Base-by-base conservation (phyloP, 2,329 filamentous ascomycete species). In the Reticulascus tulasneorum region DNA sequence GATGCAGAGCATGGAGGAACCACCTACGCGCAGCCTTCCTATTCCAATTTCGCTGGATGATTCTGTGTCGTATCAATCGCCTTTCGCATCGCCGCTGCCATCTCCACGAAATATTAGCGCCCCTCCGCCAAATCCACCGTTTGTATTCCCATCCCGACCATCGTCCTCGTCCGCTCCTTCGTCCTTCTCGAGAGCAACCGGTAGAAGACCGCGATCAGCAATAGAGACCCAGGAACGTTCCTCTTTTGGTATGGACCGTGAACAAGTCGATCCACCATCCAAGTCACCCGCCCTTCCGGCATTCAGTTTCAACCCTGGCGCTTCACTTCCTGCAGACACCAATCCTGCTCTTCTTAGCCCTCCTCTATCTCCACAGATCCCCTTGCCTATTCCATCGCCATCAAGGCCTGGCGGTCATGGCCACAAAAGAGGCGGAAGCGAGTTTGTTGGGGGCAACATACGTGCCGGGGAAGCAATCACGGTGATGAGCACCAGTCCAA, bases 401-500 rank as follows among this genome's bases (percentile, higher is more conserved):
- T 67, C 73, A 15, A 71, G 77, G 42, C 66, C 74, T 17, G 63
- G 65, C 21, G 79, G 82, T 16, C 85, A 89, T 54, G 81, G 84
- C 20, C 90, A 95, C 58, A 75, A 82, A 50, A 77, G 90, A 51
- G 85, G 85, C 35, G 84, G 81, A 19, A 95, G 89, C 56, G 89
- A 95, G 56, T 89, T 94, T 52, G 85, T 94, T 29, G 87, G 87
- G 23, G 86, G 84, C 7, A 84, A 83, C 49, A 63, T 74, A 47
- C 67, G 78, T 49, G 60, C 71, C 60, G 64, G 76, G 10, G 76
- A 73, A 30, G 67, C 73, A 1, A 77, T 79, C 32, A 73, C 75
- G 9, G 63, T 78, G 7, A 70, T 86, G 63, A 85, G 78, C 58
- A 76, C 77, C 10, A 88, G 82, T 50, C 82, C 84, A 19, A 84